phyloP scores from a whole-genome alignment of 495 filamentous ascomycete genomes.

The Podospora australis region DNA sequence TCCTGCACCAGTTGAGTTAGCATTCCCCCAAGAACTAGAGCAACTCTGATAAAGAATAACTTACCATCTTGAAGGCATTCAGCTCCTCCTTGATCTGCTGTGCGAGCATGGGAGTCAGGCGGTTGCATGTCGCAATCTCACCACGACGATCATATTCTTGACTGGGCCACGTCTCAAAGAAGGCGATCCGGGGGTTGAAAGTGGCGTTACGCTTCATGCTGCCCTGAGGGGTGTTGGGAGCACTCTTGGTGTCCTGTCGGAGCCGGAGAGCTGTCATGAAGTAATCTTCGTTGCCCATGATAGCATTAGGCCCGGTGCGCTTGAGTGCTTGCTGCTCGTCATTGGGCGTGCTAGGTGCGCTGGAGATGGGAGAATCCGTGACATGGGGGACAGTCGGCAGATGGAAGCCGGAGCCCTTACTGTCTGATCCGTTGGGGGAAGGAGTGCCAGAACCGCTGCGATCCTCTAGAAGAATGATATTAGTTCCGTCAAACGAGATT shows the following conservation, averaged over 20 bases:
- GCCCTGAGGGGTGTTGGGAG: constrained; percentile 69
- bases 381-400: constrained; percentile 50
- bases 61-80: constrained; percentile 98
- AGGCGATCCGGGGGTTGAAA: constrained; percentile 90
- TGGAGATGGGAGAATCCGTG: constrained; percentile 74
- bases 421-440: constrained; percentile 51
- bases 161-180: constrained; percentile 92
- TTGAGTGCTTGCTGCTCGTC: constrained; percentile 61
- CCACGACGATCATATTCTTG: constrained; percentile 94
- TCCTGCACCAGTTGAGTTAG: constrained; percentile 56
- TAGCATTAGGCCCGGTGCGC: constrained; percentile 59
- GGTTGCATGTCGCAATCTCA: constrained; percentile 96
- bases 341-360: constrained; percentile 72
- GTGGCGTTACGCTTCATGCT: constrained; percentile 64
- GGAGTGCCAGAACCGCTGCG: constrained; percentile 61
- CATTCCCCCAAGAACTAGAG: not conserved
- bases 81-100: constrained; percentile 99
- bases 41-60: constrained; percentile 21
- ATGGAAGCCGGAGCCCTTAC: constrained; percentile 41
- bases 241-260: constrained; percentile 62
- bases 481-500: not conserved
- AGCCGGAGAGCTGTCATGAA: constrained; percentile 71
- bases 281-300: constrained; percentile 82
- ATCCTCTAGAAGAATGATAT: constrained; percentile 10
- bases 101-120: constrained; percentile 90